Conservation (phyloP, 139 green algal genomes). For the Auxenochlorella pyrenoidosa region DNA sequence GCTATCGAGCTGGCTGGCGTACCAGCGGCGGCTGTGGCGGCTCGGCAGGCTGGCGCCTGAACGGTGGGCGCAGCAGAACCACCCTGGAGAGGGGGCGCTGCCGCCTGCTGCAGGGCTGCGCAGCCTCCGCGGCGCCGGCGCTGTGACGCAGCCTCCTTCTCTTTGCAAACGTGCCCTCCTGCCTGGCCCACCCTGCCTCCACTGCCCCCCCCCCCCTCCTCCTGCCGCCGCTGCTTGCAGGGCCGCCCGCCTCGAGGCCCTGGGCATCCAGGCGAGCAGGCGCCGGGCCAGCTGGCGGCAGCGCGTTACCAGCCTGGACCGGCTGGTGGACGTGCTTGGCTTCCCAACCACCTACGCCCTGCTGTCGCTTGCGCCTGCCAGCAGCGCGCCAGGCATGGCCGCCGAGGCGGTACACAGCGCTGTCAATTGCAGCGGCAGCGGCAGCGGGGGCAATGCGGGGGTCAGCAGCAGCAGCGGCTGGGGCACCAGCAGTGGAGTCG, state of each 20-base stretch:
- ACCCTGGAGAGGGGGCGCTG: too few species aligned
- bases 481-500: too few species aligned
- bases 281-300: background rate
- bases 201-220: background rate
- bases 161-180: background rate
- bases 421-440: background rate
- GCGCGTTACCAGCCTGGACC: conserved; percentile 20
- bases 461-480: background rate
- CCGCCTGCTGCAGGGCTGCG: background rate
- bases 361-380: background rate
- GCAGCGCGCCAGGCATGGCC: background rate
- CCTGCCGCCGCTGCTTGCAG: background rate
- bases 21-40: conserved; percentile 23
- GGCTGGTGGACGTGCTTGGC: background rate
- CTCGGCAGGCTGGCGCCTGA: conserved; percentile 18
- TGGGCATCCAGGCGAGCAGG: background rate
- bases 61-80: background rate
- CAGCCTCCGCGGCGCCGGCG: too few species aligned
- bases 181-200: background rate
- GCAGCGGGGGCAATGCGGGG: background rate
- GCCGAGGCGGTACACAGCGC: background rate
- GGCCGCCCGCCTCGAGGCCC: background rate
- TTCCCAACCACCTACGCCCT: background rate
- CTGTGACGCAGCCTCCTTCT: too few species aligned
- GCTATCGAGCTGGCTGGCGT: background rate